A percentile compares a stretch with the other conserved stretches of the same genome.
phyloP scores from a whole-genome alignment of 192 early-diverging fungal genomes.

The Phycomyces blakesleeanus region DNA sequence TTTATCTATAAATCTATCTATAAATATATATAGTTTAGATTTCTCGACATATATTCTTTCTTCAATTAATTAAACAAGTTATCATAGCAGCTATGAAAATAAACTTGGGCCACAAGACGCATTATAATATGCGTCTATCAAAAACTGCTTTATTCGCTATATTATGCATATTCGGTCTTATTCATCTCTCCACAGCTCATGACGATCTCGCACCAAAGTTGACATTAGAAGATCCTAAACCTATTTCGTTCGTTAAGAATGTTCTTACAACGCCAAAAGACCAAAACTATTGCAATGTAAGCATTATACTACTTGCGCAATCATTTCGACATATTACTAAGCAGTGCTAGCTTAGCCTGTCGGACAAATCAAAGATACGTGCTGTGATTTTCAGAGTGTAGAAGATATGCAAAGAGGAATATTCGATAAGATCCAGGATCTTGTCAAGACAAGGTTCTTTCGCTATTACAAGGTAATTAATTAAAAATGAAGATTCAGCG shows the following conservation, averaged over 20 bases:
- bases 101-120: no score
- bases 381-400: conserved; percentile 70
- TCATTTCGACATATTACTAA: not conserved
- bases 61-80: no score
- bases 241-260: not conserved
- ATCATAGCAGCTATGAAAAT: no score
- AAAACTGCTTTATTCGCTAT: no score
- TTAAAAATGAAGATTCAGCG: no score
- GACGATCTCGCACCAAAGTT: no score
- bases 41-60: no score
- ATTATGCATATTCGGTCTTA: no score
- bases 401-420: conserved; percentile 75
- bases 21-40: no score
- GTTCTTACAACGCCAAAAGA: not conserved
- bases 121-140: no score
- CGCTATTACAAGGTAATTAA: conserved; percentile 77
- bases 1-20: no score
- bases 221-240: not conserved
- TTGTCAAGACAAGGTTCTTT: conserved; percentile 88
- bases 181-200: no score
- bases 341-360: conserved; percentile 36
- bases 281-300: conserved; percentile 50
- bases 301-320: conserved; percentile 11
- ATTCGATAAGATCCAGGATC: conserved; percentile 58
- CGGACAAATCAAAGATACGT: conserved; percentile 57